Percentiles rank a stretch among this genome's conserved stretches.
Conservation (phyloP, 805 yeast genomes). For the Blastobotrys attinorum region DNA sequence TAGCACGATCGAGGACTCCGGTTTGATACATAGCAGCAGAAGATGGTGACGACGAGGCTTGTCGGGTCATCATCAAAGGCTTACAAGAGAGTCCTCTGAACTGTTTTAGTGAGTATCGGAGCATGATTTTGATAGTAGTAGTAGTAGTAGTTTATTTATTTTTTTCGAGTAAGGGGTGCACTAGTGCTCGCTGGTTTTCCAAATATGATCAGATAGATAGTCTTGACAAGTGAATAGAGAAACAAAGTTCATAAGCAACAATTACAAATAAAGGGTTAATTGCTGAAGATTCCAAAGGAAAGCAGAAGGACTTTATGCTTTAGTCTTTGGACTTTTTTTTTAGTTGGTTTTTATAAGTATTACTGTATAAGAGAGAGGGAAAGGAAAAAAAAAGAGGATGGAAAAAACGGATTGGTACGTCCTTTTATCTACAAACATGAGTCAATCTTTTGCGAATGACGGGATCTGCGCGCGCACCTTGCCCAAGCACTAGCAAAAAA, state of each 20-base stretch:
- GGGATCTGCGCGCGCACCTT: too few species aligned
- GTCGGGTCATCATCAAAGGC: not conserved
- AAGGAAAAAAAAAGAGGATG: not conserved
- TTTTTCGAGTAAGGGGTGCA: too few species aligned
- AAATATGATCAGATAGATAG: slow-evolving; percentile 36
- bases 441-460: too few species aligned
- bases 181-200: slow-evolving; percentile 42
- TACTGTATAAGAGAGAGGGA: not conserved
- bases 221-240: slow-evolving; percentile 18
- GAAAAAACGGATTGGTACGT: slow-evolving; percentile 1
- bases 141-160: not conserved
- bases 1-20: slow-evolving; percentile 40
- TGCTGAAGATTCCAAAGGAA: slow-evolving; percentile 1
- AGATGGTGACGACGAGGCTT: not conserved
- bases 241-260: slow-evolving; percentile 3
- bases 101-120: not conserved
- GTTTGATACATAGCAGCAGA: slow-evolving; percentile 3
- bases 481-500: too few species aligned
- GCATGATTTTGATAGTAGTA: slow-evolving; percentile 2
- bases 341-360: not conserved
- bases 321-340: too few species aligned
- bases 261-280: not conserved
- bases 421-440: not conserved
- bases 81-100: not conserved
- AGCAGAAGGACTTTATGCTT: too few species aligned